Base-by-base conservation (phyloP, 768 basidiomycete genomes). In the Mycena amicta region DNA sequence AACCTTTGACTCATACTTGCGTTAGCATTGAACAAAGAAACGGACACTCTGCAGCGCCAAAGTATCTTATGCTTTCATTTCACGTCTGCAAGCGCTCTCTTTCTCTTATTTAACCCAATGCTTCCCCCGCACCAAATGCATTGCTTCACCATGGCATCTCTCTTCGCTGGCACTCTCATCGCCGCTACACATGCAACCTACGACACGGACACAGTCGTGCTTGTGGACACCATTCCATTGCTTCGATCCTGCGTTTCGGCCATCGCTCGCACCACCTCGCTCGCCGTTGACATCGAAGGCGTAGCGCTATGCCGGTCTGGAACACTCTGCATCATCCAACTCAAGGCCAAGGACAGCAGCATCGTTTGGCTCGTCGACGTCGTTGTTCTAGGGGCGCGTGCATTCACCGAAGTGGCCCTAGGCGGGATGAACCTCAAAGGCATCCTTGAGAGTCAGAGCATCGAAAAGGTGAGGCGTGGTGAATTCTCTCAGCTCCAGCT, bases 241-340 rank as follows among this genome's bases (percentile, higher is more conserved):
- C 41, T 63, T 39, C 54, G 50, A 4, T 45, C 55, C 2, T 63
- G 57, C 33, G n/a, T 63, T 2, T 45, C 5, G 1, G 57, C 57
- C 1, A 6, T 63, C 15, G 43, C 39, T 5, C 40, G 39, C 18
- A 53, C 51, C 6, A 50, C 51, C 16, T 63, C 62, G 0, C 25
- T 77, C n/a, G 71, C 74, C 1, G 61, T 77, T 12, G 75, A 77
- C 51, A 51, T 75, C 12, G 75, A 77, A 47, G 75, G 75, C 0
- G 65, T 75, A 15, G 67, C 70, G 2, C 63, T 75, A 5, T 71
- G 66, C 46, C 72, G 75, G 2, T 43, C 66, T 2, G 75, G 74
- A 0, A 66, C 63, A 2, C 55, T 75, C 8, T 67, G 69, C 28
- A 62, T 75, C 25, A 33, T 77, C 13, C 74, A 75, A 52, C 60